Percentiles rank a stretch among this genome's conserved stretches.
phyloP scores from a whole-genome alignment of 805 yeast genomes.

The Ogataea corticis region DNA sequence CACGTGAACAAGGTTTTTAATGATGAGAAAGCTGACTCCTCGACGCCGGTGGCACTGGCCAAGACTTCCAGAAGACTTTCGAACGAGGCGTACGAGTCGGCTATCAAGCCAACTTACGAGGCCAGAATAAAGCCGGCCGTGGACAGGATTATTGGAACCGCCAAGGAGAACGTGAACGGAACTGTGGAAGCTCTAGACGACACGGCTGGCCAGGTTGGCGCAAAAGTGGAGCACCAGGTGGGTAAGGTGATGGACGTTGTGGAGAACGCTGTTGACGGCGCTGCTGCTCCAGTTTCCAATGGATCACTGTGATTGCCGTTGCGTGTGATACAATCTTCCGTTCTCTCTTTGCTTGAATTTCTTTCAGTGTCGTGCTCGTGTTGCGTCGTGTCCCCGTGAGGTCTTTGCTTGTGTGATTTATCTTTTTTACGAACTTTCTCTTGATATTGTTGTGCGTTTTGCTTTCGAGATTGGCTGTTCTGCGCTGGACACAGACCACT shows the following conservation, averaged over 20 bases:
- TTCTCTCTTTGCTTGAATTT: background rate
- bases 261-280: conserved; percentile 2
- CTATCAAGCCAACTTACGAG: conserved; percentile 34
- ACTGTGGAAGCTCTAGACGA: conserved; percentile 23
- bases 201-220: conserved; percentile 10
- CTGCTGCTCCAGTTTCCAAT: background rate
- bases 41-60: conserved; percentile 36
- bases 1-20: conserved; percentile 35
- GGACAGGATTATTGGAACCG: conserved; percentile 25
- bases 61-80: conserved; percentile 40
- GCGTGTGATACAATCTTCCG: no score
- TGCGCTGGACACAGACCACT: no score
- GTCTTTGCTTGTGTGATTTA: no score
- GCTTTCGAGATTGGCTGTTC: no score
- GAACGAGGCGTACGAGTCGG: conserved; percentile 33
- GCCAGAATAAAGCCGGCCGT: conserved; percentile 28
- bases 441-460: no score
- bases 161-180: conserved; percentile 24
- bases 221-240: conserved; percentile 9
- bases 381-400: no score
- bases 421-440: no score
- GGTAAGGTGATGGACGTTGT: conserved; percentile 7
- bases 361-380: no score
- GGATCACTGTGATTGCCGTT: background rate
- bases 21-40: conserved; percentile 30